Base-by-base conservation (phyloP, 2,329 filamentous ascomycete genomes). In the Cladophialophora chaetospira region DNA sequence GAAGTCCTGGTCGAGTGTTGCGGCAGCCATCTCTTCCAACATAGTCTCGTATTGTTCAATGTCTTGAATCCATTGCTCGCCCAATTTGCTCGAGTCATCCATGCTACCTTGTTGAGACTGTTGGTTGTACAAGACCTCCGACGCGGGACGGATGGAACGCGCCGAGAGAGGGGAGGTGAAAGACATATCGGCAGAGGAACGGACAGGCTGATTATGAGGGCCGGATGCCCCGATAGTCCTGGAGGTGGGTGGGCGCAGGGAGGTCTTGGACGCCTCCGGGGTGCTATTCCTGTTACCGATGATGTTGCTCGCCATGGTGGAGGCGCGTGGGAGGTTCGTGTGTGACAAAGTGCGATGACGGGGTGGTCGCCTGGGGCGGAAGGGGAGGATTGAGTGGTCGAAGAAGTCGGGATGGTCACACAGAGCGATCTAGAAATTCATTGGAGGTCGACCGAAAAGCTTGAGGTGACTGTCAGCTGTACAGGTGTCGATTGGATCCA, bases 31-130 rank as follows among this genome's bases (percentile, higher is more conserved):
- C 73, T 99, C 94, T 75, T 97, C 94, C 69, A 99, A 76, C 1
- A 94, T 99, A n/a, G 87, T 96, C 79, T 99, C 94, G 69, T 97
- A 97, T 73, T 97, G 93, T 72, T 99, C 94, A 66, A 99, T 97
- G 69, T 99, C 94, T 54, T 93, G 91, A 68, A 99, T 93, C 94
- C 94, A 99, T 75, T 99, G 92, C 77, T 97, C 92, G 48, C 93
- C 91, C 63, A 93, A 89, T 75, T 92, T 93, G 72, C 97, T 94
- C 8, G 88, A 85, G 73, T 97, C 94, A 62, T 97, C 92, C 17
- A 83, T 76, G 66, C 82, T 85, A 65, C 79, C 83, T 59, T 89
- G 87, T 67, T 79, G 82, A 62, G 82, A 82, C 71, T 87, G 82
- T 68, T 89, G 89, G 63, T 89, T 92, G 73, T 93, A 96, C 73